These are phyloP conservation scores for Sporothrix humicola DNA, from an alignment of 2,329 filamentous ascomycete species.

Conservation along the genomic window DNA sequence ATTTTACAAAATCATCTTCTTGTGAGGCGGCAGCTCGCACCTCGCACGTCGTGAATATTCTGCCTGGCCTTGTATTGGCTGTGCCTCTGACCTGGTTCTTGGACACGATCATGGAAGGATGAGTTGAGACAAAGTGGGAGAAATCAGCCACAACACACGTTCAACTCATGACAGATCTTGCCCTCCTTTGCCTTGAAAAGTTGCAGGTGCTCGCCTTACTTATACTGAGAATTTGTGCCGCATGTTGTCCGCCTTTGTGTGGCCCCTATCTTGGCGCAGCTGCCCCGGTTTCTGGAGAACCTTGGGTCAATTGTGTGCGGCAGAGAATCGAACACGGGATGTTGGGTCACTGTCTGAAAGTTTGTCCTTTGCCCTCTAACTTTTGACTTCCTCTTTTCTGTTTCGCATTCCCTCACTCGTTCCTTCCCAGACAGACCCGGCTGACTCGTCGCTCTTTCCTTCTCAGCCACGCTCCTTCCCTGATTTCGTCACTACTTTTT, in stretches of 20 bases:
- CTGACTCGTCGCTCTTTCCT: background rate
- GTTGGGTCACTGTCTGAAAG: background rate
- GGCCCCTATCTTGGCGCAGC: background rate
- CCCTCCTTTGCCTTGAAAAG: background rate
- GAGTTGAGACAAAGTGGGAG: too few species aligned
- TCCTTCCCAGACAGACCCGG: background rate
- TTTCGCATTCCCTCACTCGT: background rate
- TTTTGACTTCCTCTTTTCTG: background rate
- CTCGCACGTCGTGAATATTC: background rate
- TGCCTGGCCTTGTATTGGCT: too few species aligned
- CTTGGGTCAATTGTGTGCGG: slow-evolving; percentile 15
- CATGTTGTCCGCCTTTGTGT: background rate
- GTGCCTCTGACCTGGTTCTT: too few species aligned
- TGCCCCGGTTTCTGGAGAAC: slow-evolving; percentile 11
- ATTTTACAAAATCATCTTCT: background rate
- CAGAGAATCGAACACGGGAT: background rate
- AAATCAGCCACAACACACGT: too few species aligned
- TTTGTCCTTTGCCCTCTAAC: background rate
- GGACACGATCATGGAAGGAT: too few species aligned
- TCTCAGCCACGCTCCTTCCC: background rate
- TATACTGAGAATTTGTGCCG: background rate
- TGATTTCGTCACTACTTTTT: background rate
- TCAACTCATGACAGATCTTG: too few species aligned
- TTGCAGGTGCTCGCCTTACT: background rate
- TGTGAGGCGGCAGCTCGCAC: background rate